phyloP scores from a whole-genome alignment of 371 early-diverging fungal species.

The Dichotomocladium elegans region DNA sequence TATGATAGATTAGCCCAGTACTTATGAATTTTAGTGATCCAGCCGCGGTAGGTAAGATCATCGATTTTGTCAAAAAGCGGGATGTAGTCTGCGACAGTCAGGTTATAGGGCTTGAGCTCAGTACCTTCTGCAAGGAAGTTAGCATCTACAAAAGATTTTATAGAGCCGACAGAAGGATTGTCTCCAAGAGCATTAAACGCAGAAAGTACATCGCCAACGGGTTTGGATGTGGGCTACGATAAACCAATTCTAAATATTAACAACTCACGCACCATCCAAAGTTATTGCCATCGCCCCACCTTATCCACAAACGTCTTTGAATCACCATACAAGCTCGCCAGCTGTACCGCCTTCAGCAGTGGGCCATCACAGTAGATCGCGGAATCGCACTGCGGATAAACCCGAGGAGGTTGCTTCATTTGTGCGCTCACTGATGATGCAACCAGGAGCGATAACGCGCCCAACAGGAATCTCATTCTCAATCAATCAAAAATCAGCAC shows the following conservation, averaged over 20 bases:
- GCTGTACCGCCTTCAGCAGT: slow-evolving; percentile 58
- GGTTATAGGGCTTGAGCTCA: slow-evolving; percentile 4
- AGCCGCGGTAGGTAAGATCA: slow-evolving; percentile 48
- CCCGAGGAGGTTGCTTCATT: too few relatives aligned
- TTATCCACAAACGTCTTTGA: slow-evolving; percentile 73
- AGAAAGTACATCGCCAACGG: slow-evolving; percentile 47
- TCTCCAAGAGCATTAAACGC: slow-evolving; percentile 50
- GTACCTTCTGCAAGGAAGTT: slow-evolving; percentile 48
- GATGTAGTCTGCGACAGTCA: background rate
- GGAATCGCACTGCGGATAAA: slow-evolving; percentile 50
- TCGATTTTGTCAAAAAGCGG: slow-evolving; percentile 35
- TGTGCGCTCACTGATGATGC: too few relatives aligned
- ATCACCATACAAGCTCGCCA: slow-evolving; percentile 57
- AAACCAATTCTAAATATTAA: too few relatives aligned
- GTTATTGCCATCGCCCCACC: slow-evolving; percentile 22
- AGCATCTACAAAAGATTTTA: slow-evolving; percentile 52
- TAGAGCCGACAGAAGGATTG: slow-evolving; percentile 34
- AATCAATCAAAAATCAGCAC: too few relatives aligned
- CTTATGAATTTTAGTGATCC: slow-evolving; percentile 45
- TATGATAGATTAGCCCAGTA: slow-evolving; percentile 64
- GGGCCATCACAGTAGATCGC: slow-evolving; percentile 71
- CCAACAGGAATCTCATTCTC: too few relatives aligned
- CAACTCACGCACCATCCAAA: too few relatives aligned
- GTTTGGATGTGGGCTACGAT: slow-evolving; percentile 54
- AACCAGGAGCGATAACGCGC: too few relatives aligned